These are phyloP conservation scores for Pezicula carpinea DNA, from an alignment of 2,329 filamentous ascomycete genomes.

Conservation along the genomic window DNA sequence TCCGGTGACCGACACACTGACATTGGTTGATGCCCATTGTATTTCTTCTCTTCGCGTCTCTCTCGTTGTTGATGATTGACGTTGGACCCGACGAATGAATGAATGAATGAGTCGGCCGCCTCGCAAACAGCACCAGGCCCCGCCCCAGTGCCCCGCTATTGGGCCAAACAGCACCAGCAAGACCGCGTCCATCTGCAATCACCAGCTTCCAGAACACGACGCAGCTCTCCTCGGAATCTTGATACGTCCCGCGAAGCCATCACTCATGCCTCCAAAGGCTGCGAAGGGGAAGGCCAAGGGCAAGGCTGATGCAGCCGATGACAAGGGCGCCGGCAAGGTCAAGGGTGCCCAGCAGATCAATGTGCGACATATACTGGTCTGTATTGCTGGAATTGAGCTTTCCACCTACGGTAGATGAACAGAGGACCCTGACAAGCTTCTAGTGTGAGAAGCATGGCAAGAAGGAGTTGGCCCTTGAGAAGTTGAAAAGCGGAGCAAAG, in stretches of 20 bases:
- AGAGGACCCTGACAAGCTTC: slow-evolving; percentile 9
- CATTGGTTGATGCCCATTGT: no score
- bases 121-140: no score
- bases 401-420: neutral
- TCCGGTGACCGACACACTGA: neutral
- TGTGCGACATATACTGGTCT: slow-evolving; percentile 59
- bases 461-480: slow-evolving; percentile 70
- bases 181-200: neutral
- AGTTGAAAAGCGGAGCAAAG: slow-evolving; percentile 60
- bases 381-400: neutral
- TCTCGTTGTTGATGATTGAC: no score
- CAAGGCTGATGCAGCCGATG: slow-evolving; percentile 34
- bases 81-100: no score
- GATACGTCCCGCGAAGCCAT: neutral
- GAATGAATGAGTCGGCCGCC: no score
- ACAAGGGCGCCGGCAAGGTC: slow-evolving; percentile 34
- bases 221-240: neutral
- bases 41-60: no score
- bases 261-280: slow-evolving; percentile 25
- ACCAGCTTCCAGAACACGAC: neutral
- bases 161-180: neutral
- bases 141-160: neutral
- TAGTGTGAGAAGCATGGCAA: slow-evolving; percentile 72
- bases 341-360: slow-evolving; percentile 67
- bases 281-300: slow-evolving; percentile 31